Evolutionary conservation across 768 basidiomycete genomes (phyloP).

Genomic region (Trametes sanguinea): DNA sequence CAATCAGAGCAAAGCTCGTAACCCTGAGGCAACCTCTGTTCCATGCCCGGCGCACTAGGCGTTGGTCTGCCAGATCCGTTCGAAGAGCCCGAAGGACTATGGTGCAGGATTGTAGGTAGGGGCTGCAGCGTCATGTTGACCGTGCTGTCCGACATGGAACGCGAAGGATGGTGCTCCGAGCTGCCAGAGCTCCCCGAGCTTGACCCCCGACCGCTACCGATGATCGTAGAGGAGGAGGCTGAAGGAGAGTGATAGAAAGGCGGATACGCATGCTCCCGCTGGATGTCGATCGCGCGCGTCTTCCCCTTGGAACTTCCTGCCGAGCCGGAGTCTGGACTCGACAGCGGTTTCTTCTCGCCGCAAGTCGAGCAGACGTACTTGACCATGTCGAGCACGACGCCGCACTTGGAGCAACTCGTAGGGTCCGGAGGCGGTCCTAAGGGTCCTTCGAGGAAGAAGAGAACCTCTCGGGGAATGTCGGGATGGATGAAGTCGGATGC

Average conservation of each 20-base stretch:
- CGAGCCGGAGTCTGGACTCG: constrained; percentile 22
- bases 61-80: constrained; percentile 4
- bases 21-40: constrained; percentile 40
- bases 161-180: constrained; percentile 12
- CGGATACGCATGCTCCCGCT: constrained; percentile 25
- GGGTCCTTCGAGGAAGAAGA: constrained; percentile 49
- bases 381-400: constrained; percentile 70
- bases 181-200: constrained; percentile 12
- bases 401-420: constrained; percentile 85
- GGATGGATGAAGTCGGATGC: constrained; percentile 32
- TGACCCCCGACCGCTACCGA: constrained; percentile 18
- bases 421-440: constrained; percentile 63
- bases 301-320: constrained; percentile 48
- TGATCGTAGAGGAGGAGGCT: constrained; percentile 30
- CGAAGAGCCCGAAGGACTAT: neutral
- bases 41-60: constrained; percentile 2
- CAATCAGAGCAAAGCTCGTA: constrained; percentile 87
- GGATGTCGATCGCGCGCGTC: constrained; percentile 39
- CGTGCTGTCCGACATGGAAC: constrained; percentile 19
- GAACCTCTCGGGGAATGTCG: constrained; percentile 51
- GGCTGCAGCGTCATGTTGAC: constrained; percentile 4
- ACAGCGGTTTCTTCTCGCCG: constrained; percentile 66
- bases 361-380: constrained; percentile 90
- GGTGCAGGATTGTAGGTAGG: neutral
- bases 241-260: constrained; percentile 20